Evolutionary conservation across 305 asterid genomes (phyloP).

Genomic region (Euphrasia arctica): DNA sequence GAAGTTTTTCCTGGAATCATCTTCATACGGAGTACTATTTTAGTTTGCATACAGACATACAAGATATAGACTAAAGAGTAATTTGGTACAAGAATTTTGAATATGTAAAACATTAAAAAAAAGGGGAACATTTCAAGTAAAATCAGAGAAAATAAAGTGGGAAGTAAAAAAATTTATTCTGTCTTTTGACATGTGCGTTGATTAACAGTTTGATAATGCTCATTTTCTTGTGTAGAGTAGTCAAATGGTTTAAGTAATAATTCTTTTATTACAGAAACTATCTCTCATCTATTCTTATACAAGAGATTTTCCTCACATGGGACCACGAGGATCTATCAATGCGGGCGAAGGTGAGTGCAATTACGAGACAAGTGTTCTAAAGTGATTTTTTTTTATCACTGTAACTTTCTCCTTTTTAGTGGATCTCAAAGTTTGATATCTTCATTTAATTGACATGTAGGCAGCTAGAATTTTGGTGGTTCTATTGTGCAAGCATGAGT

Average conservation of each 20-base stretch:
- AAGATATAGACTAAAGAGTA: background rate
- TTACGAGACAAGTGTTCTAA: slow-evolving; percentile 19
- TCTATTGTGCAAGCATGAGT: slow-evolving; percentile 95
- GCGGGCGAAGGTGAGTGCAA: slow-evolving; percentile 83
- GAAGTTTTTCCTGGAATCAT: background rate
- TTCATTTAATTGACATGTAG: slow-evolving; percentile 42
- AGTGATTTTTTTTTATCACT: slow-evolving; percentile 15
- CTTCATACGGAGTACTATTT: background rate
- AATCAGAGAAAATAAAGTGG: background rate
- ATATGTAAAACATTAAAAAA: background rate
- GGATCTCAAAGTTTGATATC: slow-evolving; percentile 21
- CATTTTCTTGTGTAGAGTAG: slow-evolving; percentile 16
- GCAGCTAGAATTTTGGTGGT: slow-evolving; percentile 95
- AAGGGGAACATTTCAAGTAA: background rate
- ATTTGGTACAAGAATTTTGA: slow-evolving; percentile 3
- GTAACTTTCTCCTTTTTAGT: slow-evolving; percentile 17
- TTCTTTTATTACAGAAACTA: slow-evolving; percentile 62
- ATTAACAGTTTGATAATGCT: slow-evolving; percentile 11
- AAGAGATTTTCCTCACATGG: slow-evolving; percentile 99
- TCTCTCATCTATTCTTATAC: slow-evolving; percentile 90
- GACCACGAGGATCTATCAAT: slow-evolving; percentile 95
- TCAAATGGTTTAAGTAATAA: background rate
- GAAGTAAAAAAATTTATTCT: background rate
- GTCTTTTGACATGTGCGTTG: background rate
- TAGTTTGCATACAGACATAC: slow-evolving; percentile 2